Evolutionary conservation across 108 stramenopile species (phyloP).

Genomic region (Heterococcus sp.): DNA sequence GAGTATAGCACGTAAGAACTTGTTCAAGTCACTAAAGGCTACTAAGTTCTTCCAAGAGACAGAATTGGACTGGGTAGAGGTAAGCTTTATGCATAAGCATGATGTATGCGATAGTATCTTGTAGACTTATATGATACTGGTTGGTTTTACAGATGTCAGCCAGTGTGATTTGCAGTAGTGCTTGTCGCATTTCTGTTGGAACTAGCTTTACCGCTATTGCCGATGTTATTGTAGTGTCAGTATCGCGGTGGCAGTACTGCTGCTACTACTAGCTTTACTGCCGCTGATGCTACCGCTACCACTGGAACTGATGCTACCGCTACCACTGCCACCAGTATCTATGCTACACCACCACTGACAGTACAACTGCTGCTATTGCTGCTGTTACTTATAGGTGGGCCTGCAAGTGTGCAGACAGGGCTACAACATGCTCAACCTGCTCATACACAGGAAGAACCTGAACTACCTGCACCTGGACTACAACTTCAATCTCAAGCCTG

Average conservation of each 20-base stretch:
- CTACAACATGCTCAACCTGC: slow-evolving; percentile 96
- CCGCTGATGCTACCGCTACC: no score
- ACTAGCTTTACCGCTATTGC: no score
- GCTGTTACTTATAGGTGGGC: no score
- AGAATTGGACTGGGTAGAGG: slow-evolving; percentile 99
- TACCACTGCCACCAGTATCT: not conserved
- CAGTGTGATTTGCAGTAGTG: no score
- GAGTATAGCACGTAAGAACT: slow-evolving; percentile 79
- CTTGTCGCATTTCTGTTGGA: no score
- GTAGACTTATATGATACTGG: no score
- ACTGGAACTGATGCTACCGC: not conserved
- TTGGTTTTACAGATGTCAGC: no score
- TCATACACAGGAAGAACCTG: slow-evolving; percentile 96
- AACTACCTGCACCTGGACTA: slow-evolving; percentile 99
- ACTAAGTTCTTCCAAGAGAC: slow-evolving; percentile 99
- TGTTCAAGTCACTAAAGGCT: slow-evolving; percentile 92
- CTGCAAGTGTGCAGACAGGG: slow-evolving; percentile 88
- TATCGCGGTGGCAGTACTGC: no score
- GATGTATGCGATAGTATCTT: no score
- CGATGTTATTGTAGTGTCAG: no score
- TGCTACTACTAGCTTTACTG: no score
- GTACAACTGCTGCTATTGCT: not conserved
- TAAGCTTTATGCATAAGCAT: no score
- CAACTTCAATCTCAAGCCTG: slow-evolving; percentile 99
- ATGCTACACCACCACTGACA: not conserved